Percentiles rank a stretch among this genome's conserved stretches.
Evolutionary conservation across 805 yeast species (phyloP).

Genomic region (Yamadazyma sp.): DNA sequence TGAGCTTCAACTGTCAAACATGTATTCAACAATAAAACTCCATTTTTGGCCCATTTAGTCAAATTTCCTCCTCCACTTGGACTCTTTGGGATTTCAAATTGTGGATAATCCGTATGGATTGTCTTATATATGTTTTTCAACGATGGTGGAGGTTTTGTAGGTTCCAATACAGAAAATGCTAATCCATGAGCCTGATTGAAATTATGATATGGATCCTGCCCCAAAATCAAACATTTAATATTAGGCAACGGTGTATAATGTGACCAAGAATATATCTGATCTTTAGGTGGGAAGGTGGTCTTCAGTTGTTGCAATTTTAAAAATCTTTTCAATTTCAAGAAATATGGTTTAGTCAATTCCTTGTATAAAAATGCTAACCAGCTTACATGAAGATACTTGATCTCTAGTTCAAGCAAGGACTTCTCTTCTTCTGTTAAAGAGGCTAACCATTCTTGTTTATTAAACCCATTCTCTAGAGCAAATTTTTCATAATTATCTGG

Average conservation of each 20-base stretch:
- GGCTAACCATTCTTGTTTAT: slow-evolving; percentile 51
- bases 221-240: slow-evolving; percentile 77
- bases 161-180: slow-evolving; percentile 87
- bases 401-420: slow-evolving; percentile 60
- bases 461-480: slow-evolving; percentile 27
- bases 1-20: slow-evolving; percentile 91
- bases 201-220: slow-evolving; percentile 97
- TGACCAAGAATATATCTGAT: slow-evolving; percentile 89
- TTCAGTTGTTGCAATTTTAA: slow-evolving; percentile 42
- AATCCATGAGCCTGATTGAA: slow-evolving; percentile 92
- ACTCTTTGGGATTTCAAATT: slow-evolving; percentile 55
- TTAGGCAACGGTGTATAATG: slow-evolving; percentile 71
- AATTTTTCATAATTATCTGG: slow-evolving; percentile 1
- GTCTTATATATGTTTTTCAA: slow-evolving; percentile 83
- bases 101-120: slow-evolving; percentile 60
- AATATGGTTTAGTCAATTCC: slow-evolving; percentile 84
- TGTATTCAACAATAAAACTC: slow-evolving; percentile 84
- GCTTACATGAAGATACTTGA: slow-evolving; percentile 63
- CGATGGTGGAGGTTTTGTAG: slow-evolving; percentile 80
- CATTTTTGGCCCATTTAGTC: slow-evolving; percentile 81
- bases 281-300: slow-evolving; percentile 74
- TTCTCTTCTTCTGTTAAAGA: slow-evolving; percentile 46
- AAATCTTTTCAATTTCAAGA: slow-evolving; percentile 66
- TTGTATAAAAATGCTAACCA: slow-evolving; percentile 72
- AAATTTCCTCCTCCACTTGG: slow-evolving; percentile 56